Percentiles rank a stretch among this genome's conserved stretches.
Conservation (phyloP, 116 monocot species). For the Cymodocea nodosa region DNA sequence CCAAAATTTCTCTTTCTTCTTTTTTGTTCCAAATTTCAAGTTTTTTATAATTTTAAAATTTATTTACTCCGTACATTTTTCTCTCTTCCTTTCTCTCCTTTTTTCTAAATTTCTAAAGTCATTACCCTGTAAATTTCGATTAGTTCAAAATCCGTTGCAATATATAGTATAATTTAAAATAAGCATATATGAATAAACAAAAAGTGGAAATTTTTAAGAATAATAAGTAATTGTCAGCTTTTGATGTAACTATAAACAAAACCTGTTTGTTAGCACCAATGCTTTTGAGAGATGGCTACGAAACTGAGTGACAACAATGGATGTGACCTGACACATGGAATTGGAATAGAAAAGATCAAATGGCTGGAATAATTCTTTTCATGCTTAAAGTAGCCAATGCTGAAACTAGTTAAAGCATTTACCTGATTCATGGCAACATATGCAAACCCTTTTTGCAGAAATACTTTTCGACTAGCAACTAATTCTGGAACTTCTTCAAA, state of each 20-base stretch:
- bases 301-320: conserved; percentile 76
- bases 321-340: conserved; percentile 41
- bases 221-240: not conserved
- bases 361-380: not conserved
- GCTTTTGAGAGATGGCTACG: conserved; percentile 87
- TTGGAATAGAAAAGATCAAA: not conserved
- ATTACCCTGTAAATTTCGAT: too few relatives aligned
- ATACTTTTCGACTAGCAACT: conserved; percentile 68
- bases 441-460: conserved; percentile 79
- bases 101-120: too few relatives aligned
- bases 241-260: not conserved
- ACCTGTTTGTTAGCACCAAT: conserved; percentile 88
- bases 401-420: not conserved
- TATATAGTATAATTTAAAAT: too few relatives aligned
- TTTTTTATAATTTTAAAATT: too few relatives aligned
- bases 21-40: too few relatives aligned
- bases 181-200: not conserved
- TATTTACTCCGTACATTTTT: too few relatives aligned
- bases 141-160: too few relatives aligned
- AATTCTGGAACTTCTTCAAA: conserved; percentile 98
- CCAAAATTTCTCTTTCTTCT: too few relatives aligned
- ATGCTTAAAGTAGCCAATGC: not conserved
- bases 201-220: not conserved
- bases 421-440: conserved; percentile 99
- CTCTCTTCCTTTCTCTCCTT: too few relatives aligned